Conservation (phyloP, 2,329 filamentous ascomycete genomes). For the Capronia coronata region DNA sequence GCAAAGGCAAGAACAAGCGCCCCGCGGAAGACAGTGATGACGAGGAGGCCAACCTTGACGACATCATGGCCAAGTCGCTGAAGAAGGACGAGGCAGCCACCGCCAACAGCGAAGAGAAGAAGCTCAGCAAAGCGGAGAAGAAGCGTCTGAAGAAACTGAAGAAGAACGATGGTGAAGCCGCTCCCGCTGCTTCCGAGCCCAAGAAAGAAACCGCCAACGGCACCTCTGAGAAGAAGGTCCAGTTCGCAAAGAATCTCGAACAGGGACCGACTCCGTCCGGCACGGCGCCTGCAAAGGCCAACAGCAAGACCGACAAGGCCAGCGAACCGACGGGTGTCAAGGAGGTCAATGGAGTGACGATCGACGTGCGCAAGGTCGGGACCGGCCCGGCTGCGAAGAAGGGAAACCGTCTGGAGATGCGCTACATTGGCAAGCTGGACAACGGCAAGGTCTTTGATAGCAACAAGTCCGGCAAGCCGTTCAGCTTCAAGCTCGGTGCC, state of each 20-base stretch:
- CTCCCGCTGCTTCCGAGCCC: constrained; percentile 45
- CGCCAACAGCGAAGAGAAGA: constrained; percentile 48
- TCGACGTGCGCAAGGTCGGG: constrained; percentile 93
- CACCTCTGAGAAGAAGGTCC: constrained; percentile 72
- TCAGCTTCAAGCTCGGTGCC: constrained; percentile 87
- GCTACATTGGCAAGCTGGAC: constrained; percentile 95
- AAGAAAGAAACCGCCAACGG: constrained; percentile 52
- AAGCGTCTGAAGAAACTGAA: constrained; percentile 98
- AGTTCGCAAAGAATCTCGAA: constrained; percentile 98
- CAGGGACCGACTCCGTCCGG: constrained; percentile 79
- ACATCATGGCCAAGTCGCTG: constrained; percentile 69
- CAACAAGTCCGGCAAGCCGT: constrained; percentile 98
- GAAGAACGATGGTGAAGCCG: constrained; percentile 93
- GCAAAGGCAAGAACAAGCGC: constrained; percentile 87
- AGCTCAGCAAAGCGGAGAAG: constrained; percentile 90
- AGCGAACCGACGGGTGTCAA: constrained; percentile 61
- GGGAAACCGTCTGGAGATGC: constrained; percentile 84
- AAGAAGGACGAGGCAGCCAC: constrained; percentile 43
- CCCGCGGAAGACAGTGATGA: constrained; percentile 62
- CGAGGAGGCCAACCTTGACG: constrained; percentile 60
- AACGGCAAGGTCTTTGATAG: constrained; percentile 86
- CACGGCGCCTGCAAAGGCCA: constrained; percentile 37
- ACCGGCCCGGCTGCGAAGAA: constrained; percentile 79
- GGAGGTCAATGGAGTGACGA: constrained; percentile 77
- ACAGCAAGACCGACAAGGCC: constrained; percentile 42